Evolutionary conservation across 768 basidiomycete genomes (phyloP), one percentile per base, ranked within the genome.

Genomic region (Trametopsis cervina): DNA sequence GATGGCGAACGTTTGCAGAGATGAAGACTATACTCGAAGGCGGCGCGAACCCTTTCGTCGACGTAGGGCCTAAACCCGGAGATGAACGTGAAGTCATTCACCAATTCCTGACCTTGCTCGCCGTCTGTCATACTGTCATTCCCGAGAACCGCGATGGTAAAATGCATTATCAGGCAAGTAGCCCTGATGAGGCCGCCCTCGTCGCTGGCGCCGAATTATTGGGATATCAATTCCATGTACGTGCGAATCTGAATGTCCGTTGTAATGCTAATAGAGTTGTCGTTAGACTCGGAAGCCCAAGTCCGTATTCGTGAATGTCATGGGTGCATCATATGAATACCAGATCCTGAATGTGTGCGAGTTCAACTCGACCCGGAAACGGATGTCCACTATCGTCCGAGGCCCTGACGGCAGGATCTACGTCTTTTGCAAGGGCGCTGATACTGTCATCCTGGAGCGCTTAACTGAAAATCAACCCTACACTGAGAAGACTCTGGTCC

Each of bases 51-150:
- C 87, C 84, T 0, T 89, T 89, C 58, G 65, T 74, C 7, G 76
- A 83, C 51, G 48, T 58, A 7, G 53, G 64, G 51, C 54, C 27
- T 62, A 18, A 47, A 11, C 48, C 51, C 2, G 57, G 44, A 4
- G 67, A 69, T 52, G 76, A 81, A 65, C 45, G 57, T 4, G 61
- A 60, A 21, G 54, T 62, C 2, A 46, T 64, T 23, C 50, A 58
- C 46, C 66, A 69, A 49, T 69, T 68, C 54, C 40, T 69, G 35
- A 66, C 63, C 20, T 54, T 69, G 18, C 73, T 98, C 42, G 86
- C 95, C 1, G 93, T 98, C 26, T 99, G 96, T 56, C 96, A 99
- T 61, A 98, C 96, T 0, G 96, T 99, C 56, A 98, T 98, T 58
- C 96, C 96, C 2, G 96, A 98, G 67, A 67, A 83, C 46, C 81